These are phyloP conservation scores for Digitaria exilis DNA, from an alignment of 202 grass and related monocot species.

Conservation along the genomic window DNA sequence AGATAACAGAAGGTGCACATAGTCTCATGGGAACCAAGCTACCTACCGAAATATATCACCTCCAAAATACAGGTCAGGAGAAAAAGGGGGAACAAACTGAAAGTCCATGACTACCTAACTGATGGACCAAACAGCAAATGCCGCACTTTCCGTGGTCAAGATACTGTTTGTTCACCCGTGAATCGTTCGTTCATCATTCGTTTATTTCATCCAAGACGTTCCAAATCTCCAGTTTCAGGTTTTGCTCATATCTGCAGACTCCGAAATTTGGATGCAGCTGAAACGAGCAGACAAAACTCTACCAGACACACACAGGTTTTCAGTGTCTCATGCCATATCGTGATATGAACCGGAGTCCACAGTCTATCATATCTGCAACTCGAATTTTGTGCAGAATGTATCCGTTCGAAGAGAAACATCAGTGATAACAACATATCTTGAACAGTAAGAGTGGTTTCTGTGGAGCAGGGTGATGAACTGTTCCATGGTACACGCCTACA, in stretches of 20 bases:
- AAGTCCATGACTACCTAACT: neutral
- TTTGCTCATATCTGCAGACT: neutral
- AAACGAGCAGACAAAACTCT: neutral
- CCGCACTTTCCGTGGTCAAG: constrained; percentile 25
- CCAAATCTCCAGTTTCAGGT: neutral
- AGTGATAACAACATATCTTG: neutral
- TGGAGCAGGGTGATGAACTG: neutral
- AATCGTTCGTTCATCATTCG: neutral
- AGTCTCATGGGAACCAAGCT: neutral
- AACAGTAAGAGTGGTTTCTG: neutral
- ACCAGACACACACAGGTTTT: constrained; percentile 9
- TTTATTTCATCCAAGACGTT: neutral
- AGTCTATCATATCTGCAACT: neutral
- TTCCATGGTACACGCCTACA: neutral
- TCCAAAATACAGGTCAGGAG: constrained; percentile 33
- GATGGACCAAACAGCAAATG: constrained; percentile 22
- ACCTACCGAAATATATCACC: neutral
- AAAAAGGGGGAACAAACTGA: neutral
- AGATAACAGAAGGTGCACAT: neutral
- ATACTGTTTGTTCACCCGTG: neutral
- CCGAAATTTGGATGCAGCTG: neutral
- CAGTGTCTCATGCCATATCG: neutral
- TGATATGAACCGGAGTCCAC: neutral
- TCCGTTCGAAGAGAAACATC: neutral
- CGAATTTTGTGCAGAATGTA: neutral